Base-by-base conservation (phyloP, 768 basidiomycete species). In the Boletus huronensis region DNA sequence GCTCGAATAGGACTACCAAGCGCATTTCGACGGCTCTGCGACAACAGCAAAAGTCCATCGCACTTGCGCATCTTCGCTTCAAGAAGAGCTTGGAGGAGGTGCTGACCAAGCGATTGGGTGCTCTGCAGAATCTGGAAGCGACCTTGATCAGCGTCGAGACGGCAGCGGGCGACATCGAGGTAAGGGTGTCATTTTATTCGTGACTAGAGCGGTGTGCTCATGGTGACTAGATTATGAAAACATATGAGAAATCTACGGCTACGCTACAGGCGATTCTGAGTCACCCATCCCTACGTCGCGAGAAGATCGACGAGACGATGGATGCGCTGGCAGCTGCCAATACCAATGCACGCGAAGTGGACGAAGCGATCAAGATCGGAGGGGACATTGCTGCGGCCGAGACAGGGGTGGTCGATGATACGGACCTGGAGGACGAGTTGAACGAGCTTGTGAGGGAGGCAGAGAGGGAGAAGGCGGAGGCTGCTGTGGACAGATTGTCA, bases 81-180 rank as follows among this genome's bases (percentile, higher is more conserved):
- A 85, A 85, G 62, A 96, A 93, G 65, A 84, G 84, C 50, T 74
- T 94, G 7, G 88, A 95, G 60, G 89, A 87, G 13, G 70, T 94
- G 0, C 73, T 95, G 16, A 72, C 73, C 26, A 93, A 93, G 64
- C 84, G 93, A 13, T 69, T 94, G 3, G 80, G 77, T 10, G 85
- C 92, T 1, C 74, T 93, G 6, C 81, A 84, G 53, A 89, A 84
- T 35, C 74, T 98, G 8, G 84, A 89, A 59, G 75, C 82, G 13
- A 93, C 93, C 0, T 69, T 97, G 35, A 74, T 91, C 42, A 80
- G 82, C 42, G 91, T 98, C 6, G 93, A 98, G 71, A 81, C 85
- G 3, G 90, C 94, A n/a, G 90, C 90, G 28, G 87, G 87, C 3
- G 90, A 98, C 69, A 78, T 94, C 11, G 87, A 93, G 77, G 94